Conservation (phyloP, 495 filamentous ascomycete genomes). For the Aeminium ludgeri region DNA sequence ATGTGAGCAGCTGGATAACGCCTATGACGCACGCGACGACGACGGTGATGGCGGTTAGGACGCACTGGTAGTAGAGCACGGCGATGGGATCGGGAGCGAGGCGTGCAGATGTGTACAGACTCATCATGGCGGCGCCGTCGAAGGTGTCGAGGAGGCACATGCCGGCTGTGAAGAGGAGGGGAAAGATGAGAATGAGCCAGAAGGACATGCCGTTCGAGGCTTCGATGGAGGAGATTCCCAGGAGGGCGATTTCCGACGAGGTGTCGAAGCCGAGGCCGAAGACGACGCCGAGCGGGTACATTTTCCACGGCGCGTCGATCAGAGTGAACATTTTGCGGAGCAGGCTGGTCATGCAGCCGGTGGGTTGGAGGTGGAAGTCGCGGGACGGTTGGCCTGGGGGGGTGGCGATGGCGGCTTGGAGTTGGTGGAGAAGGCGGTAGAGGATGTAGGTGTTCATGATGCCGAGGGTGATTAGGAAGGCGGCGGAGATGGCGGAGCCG, state of each 20-base stretch:
- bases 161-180: conserved; percentile 78
- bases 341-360: conserved; percentile 53
- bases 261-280: conserved; percentile 96
- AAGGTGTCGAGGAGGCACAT: conserved; percentile 86
- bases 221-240: conserved; percentile 79
- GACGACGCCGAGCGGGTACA: conserved; percentile 78
- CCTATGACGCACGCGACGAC: conserved; percentile 75
- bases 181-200: conserved; percentile 92
- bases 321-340: conserved; percentile 64
- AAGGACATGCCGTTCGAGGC: conserved; percentile 70
- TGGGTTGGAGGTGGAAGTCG: conserved; percentile 54
- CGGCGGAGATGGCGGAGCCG: conserved; percentile 65
- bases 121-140: conserved; percentile 90
- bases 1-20: conserved; percentile 61
- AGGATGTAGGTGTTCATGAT: conserved; percentile 73
- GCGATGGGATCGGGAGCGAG: conserved; percentile 64
- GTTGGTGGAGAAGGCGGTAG: conserved; percentile 49
- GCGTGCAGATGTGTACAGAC: conserved; percentile 64
- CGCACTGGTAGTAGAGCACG: conserved; percentile 86
- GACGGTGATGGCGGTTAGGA: conserved; percentile 75
- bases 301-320: conserved; percentile 91
- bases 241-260: conserved; percentile 77
- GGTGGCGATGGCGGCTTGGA: conserved; percentile 39
- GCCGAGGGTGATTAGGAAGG: conserved; percentile 69
- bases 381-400: conserved; percentile 34